Base-by-base conservation (phyloP, 352 stramenopile genomes). In the Pythium monospermum region DNA sequence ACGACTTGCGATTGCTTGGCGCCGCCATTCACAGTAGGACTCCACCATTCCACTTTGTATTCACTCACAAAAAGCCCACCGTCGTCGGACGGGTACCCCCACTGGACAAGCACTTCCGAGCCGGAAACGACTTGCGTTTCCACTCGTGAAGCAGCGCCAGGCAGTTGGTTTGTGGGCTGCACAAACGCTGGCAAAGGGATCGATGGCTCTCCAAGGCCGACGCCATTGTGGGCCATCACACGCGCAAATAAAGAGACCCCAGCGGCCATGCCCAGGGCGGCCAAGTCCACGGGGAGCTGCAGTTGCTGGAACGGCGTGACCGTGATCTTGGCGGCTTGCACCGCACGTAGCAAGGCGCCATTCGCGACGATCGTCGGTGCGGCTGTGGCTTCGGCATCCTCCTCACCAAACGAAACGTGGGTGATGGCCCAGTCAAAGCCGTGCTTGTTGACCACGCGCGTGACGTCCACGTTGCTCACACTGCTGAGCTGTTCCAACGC, bases 401-500 rank as follows among this genome's bases (percentile, higher is more conserved):
- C 30, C 12, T 45, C 45, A 41, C 63, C n/a, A 53, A 97, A 97
- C 10, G 90, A 83, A 0, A 86, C 59, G 60, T 97, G 97, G 5
- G 94, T 98, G 18, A 98, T 62, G 23, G 86, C 73, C 95, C 95
- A 98, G 42, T 91, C 76, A 57, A 74, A 96, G 44, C 93, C 88
- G 61, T 97, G 59, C 56, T 90, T 80, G 41, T 87, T 82, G 4
- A 96, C 74, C 36, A 64, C 59, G 13, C 89, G 71, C 15, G 68
- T 68, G 7, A 98, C 94, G 27, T 97, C 83, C 3, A 97, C 90
- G 33, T 82, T 96, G 41, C 85, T 83, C 16, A 97, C 75, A 18
- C 83, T 80, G 13, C 71, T 82, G 16, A 99, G 70, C 13, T 74
- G 68, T 61, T 98, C 91, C 2, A 99, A 69, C 7, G 88, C 95